A percentile compares a stretch with the other conserved stretches of the same genome.
Conservation (phyloP, 139 green algal species). For the Chlamydomonas incerta region DNA sequence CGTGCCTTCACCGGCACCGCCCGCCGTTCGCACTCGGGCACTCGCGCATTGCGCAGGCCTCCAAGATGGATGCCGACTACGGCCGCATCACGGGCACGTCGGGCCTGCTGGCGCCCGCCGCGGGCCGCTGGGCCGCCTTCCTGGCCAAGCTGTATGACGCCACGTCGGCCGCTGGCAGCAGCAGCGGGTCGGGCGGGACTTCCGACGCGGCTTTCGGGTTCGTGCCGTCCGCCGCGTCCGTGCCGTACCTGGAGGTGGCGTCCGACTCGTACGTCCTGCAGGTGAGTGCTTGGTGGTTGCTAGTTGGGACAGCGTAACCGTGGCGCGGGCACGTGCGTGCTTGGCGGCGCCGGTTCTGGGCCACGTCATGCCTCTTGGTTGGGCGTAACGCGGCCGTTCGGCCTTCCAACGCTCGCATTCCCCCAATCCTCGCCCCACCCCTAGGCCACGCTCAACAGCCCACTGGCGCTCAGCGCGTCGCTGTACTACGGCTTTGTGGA, state of each 20-base stretch:
- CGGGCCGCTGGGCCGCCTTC: constrained; percentile 31
- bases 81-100: not conserved
- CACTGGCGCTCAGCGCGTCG: constrained; percentile 17
- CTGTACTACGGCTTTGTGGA: constrained; percentile 52
- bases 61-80: not conserved
- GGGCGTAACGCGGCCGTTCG: too few relatives aligned
- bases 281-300: too few relatives aligned
- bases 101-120: not conserved
- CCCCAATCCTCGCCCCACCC: too few relatives aligned
- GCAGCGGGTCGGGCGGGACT: not conserved
- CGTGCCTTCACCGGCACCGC: too few relatives aligned
- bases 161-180: not conserved
- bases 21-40: too few relatives aligned
- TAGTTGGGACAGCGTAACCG: too few relatives aligned
- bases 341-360: too few relatives aligned
- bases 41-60: constrained; percentile 5
- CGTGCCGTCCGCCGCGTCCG: constrained; percentile 4
- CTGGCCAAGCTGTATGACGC: constrained; percentile 32
- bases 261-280: constrained; percentile 44
- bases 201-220: constrained; percentile 16
- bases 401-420: too few relatives aligned
- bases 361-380: too few relatives aligned
- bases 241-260: constrained; percentile 19
- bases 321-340: too few relatives aligned
- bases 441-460: not conserved